Evolutionary conservation across 768 basidiomycete species (phyloP), one percentile per base, ranked within the genome.

Genomic region (Wakefieldia striispora): DNA sequence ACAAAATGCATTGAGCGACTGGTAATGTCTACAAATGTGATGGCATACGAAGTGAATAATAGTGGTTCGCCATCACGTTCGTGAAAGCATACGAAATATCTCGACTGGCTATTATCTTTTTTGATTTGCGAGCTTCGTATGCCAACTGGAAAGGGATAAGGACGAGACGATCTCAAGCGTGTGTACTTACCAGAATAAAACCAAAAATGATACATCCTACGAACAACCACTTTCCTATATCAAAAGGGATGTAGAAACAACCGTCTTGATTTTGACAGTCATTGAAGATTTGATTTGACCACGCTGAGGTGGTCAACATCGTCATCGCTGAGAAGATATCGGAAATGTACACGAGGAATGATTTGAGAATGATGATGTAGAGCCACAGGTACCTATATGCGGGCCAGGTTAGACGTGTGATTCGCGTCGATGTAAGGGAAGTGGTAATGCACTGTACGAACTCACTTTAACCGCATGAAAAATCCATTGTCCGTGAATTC

Each of bases 1-100:
- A 39, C 27, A 36, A 6, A 43, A 27, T 27, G 10, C 3, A 24
- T 11, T 37, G 34, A 29, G 37, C 41, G 17, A 33, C 33, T 39
- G 36, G 27, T 7, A 36, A 12, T 20, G 16, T 1, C 13, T 24
- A 14, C 16, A 33, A 20, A 26, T 24, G 42, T 20, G n/a, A 23
- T 17, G 12, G 74, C 91, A 55, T 69, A 94, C 94, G 83, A 37
- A 97, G 83, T 35, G 91, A 94, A 71, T 97, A 97, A 70, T 97
- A 98, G 66, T 93, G 81, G 66, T 98, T 91, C 48, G 92, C 91
- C 85, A 97, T 87, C 64, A 97, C 82, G 65, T 98, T 98, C 59
- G 97, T 98, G 74, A 95, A 98, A 31, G 95, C 92, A 64, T 93
- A 98, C 23, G 93, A 94, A 53, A 99, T 98, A 69, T 99, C 97